Conservation (phyloP, 2,329 filamentous ascomycete species). For the Apiospora malaysiana region DNA sequence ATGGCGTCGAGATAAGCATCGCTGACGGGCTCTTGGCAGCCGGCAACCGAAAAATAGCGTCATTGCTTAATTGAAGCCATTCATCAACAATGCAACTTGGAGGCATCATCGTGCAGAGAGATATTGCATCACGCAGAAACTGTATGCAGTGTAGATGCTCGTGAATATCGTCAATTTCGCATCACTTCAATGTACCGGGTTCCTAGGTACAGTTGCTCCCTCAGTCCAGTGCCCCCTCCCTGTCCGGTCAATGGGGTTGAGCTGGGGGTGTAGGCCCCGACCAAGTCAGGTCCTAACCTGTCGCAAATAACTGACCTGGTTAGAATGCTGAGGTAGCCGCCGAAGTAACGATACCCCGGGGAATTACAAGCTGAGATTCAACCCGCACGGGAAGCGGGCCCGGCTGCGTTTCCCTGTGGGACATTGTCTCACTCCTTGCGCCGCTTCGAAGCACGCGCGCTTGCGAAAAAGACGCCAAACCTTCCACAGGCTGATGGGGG, state of each 20-base stretch:
- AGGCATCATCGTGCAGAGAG: too few relatives aligned
- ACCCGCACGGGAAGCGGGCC: background rate
- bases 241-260: too few relatives aligned
- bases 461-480: too few relatives aligned
- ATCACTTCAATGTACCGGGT: too few relatives aligned
- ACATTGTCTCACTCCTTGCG: background rate
- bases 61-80: background rate
- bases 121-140: too few relatives aligned
- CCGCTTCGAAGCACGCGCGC: too few relatives aligned
- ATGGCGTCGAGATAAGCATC: conserved; percentile 17
- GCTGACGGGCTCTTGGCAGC: conserved; percentile 5
- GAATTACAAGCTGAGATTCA: background rate
- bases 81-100: background rate
- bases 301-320: background rate
- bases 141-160: too few relatives aligned
- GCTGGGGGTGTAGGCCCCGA: too few relatives aligned
- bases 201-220: too few relatives aligned
- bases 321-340: background rate
- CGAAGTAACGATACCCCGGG: background rate
- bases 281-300: background rate
- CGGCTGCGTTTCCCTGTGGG: background rate
- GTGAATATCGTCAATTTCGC: too few relatives aligned
- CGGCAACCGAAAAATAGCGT: conserved; percentile 3
- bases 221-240: too few relatives aligned
- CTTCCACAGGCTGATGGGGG: too few relatives aligned